Evolutionary conservation across 2,329 filamentous ascomycete genomes (phyloP).

Genomic region (Leptographium radiaticola): DNA sequence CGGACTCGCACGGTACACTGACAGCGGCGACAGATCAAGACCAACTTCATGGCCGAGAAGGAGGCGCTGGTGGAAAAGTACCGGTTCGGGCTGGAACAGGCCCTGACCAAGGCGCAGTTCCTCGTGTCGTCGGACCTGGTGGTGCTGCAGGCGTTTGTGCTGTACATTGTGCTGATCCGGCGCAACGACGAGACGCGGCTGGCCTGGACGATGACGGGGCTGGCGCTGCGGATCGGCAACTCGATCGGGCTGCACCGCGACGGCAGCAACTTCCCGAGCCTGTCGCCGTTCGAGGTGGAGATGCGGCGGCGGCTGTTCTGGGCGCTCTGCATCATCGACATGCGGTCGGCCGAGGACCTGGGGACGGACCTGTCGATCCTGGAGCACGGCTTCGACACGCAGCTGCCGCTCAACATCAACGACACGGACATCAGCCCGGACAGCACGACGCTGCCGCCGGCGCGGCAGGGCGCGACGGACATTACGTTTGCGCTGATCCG

Average conservation of each 20-base stretch:
- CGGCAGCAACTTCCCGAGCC: conserved; percentile 33
- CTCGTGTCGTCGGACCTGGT: conserved; percentile 45
- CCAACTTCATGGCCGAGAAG: conserved; percentile 37
- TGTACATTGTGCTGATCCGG: conserved; percentile 43
- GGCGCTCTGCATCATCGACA: conserved; percentile 45
- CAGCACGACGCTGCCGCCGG: conserved; percentile 30
- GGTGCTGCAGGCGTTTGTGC: conserved; percentile 46
- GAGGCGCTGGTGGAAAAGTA: conserved; percentile 30
- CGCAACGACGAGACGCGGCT: conserved; percentile 38
- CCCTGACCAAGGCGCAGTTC: conserved; percentile 48
- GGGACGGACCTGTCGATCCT: conserved; percentile 37
- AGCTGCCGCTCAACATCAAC: conserved; percentile 43
- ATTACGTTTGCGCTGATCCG: conserved; percentile 30
- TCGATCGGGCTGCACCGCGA: conserved; percentile 46
- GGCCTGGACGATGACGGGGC: conserved; percentile 50
- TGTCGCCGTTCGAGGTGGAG: conserved; percentile 48
- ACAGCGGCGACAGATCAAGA: conserved; percentile 27
- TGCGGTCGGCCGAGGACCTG: conserved; percentile 46
- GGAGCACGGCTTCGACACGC: conserved; percentile 35
- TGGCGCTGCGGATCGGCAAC: conserved; percentile 43
- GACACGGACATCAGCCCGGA: conserved; percentile 36
- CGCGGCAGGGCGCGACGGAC: conserved; percentile 40
- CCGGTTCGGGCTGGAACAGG: conserved; percentile 43
- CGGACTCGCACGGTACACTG: no score
- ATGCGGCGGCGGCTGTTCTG: conserved; percentile 52